Conservation (phyloP, 495 filamentous ascomycete species). For the Geopyxis carbonaria region DNA sequence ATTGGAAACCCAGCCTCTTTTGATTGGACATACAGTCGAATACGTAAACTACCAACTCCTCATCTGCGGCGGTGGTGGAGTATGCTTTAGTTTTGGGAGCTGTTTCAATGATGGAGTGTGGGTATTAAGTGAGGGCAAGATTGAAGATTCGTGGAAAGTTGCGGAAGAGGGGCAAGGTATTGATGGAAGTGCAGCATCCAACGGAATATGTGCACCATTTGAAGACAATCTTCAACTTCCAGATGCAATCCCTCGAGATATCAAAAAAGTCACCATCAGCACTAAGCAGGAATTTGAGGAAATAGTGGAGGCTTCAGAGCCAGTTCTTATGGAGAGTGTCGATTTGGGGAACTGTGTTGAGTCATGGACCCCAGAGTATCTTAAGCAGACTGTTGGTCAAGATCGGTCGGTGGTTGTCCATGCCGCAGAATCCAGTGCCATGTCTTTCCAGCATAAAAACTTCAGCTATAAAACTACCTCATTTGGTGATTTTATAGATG, state of each 20-base stretch:
- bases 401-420: slow-evolving; percentile 60
- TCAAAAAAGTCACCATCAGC: slow-evolving; percentile 36
- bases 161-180: slow-evolving; percentile 8
- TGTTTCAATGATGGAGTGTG: slow-evolving; percentile 51
- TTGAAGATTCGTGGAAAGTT: slow-evolving; percentile 8
- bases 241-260: slow-evolving; percentile 19
- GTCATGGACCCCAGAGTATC: slow-evolving; percentile 52
- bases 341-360: slow-evolving; percentile 49
- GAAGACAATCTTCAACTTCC: neutral
- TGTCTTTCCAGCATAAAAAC: slow-evolving; percentile 73
- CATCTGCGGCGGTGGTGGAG: slow-evolving; percentile 63
- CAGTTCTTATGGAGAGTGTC: slow-evolving; percentile 46
- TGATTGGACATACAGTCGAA: slow-evolving; percentile 44
- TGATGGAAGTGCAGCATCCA: neutral
- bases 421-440: slow-evolving; percentile 40
- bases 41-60: slow-evolving; percentile 14
- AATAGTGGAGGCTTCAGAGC: slow-evolving; percentile 40
- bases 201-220: neutral
- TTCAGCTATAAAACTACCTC: slow-evolving; percentile 54
- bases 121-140: slow-evolving; percentile 21
- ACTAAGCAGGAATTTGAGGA: slow-evolving; percentile 39
- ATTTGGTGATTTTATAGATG: slow-evolving; percentile 51
- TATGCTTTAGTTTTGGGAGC: slow-evolving; percentile 77
- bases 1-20: slow-evolving; percentile 35
- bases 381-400: slow-evolving; percentile 44